Base-by-base conservation (phyloP, 768 basidiomycete species). In the Boletus coccyginus region DNA sequence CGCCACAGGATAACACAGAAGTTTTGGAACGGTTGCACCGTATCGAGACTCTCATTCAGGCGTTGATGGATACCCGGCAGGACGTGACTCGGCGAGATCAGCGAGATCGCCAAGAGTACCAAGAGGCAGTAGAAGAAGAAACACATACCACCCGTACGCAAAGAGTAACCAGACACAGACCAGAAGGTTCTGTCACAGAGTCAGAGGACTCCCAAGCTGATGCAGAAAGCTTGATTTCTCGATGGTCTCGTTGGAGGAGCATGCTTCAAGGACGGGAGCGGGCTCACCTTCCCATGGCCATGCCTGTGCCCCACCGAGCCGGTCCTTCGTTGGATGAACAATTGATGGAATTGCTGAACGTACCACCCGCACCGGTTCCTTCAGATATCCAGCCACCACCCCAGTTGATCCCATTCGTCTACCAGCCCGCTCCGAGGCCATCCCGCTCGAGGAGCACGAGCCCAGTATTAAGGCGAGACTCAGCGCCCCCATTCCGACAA, bases 251-350 rank as follows among this genome's bases (percentile, higher is more conserved):
- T 17, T 70, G 72, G 62, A 62, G 62, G 41, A 57, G 62, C 17
- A 54, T 68, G 38, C 2, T 72, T 27, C 52, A 63, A 55, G 64
- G 65, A 48, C 64, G 66, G 17, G 62, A 65, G 2, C 74, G 70
- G 1, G 55, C 32, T 3, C 64, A 61, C 3, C 57, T 66, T 24
- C 70, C 79, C 0, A 71, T 82, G 39, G 39, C n/a, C 79, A 81
- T 75, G 10, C 77, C 83, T 7, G 67, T 77, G 6, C 77, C 77
- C 7, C 61, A 67, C 11, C 70, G 64, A n/a, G 56, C 76, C 31
- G 81, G 80, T 9, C 80, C 75, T 5, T 81, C 86, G 0, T 72
- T 89, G 38, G 81, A 81, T 10, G 79, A 86, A 48, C 80, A 83
- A 51, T 68, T 90, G 6, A 80, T 84, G 55, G 83, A 85, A 9